A percentile compares a stretch with the other conserved stretches of the same genome.
These are phyloP conservation scores for Hypoxylon sp. DNA, from an alignment of 2,329 filamentous ascomycete genomes.

Conservation along the genomic window DNA sequence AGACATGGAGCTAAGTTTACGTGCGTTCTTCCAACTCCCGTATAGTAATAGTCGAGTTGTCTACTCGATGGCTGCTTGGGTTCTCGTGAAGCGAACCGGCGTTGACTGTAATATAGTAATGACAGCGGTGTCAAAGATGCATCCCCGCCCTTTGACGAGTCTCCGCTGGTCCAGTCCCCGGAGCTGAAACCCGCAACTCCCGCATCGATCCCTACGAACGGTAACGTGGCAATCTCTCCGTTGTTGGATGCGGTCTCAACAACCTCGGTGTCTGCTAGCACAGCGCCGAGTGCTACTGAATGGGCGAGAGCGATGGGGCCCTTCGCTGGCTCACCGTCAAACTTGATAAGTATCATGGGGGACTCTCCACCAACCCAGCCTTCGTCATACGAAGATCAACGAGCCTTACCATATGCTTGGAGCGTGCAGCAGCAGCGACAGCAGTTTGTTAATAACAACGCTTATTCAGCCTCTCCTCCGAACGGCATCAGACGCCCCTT, in stretches of 20 bases:
- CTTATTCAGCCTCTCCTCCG: constrained; percentile 54
- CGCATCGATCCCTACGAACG: constrained; percentile 52
- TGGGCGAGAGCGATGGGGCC: constrained; percentile 53
- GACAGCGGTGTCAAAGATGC: constrained; percentile 47
- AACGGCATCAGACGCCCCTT: constrained; percentile 56
- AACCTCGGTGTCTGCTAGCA: constrained; percentile 54
- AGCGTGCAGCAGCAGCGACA: constrained; percentile 57
- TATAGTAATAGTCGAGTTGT: constrained; percentile 45
- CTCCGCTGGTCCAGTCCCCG: constrained; percentile 50
- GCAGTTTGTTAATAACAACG: constrained; percentile 50
- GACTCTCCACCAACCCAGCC: constrained; percentile 57
- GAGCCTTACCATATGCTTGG: constrained; percentile 54
- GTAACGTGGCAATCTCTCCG: constrained; percentile 49
- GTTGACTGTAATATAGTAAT: constrained; percentile 39
- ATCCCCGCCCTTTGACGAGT: constrained; percentile 50
- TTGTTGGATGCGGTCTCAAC: constrained; percentile 53
- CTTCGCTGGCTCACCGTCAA: constrained; percentile 54
- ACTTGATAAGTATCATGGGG: constrained; percentile 56
- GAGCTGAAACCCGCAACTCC: constrained; percentile 53
- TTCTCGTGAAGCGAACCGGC: constrained; percentile 10
- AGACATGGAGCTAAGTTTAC: constrained; percentile 55
- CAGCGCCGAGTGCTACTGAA: constrained; percentile 54
- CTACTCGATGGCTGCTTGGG: constrained; percentile 38
- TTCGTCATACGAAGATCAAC: constrained; percentile 56
- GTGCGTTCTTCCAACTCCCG: constrained; percentile 46